Conservation (phyloP, 495 filamentous ascomycete genomes). For the Annulohypoxylon moriforme region DNA sequence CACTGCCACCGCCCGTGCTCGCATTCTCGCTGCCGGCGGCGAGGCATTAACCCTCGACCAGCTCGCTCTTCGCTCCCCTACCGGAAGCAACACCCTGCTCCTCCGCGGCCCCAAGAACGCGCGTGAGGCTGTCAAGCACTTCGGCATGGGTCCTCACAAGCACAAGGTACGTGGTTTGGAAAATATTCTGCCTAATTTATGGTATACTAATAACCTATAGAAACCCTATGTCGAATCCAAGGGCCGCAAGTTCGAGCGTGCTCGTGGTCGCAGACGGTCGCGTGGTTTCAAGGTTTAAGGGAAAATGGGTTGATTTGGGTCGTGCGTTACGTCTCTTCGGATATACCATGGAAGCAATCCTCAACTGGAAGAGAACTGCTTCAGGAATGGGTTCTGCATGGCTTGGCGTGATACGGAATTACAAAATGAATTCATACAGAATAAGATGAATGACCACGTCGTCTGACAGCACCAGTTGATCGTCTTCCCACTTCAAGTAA, state of each 20-base stretch:
- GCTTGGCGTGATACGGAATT: slow-evolving; percentile 52
- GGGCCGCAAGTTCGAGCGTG: slow-evolving; percentile 98
- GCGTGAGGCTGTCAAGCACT: slow-evolving; percentile 98
- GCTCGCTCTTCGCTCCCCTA: slow-evolving; percentile 91
- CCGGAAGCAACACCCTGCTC: slow-evolving; percentile 92
- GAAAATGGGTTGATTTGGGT: slow-evolving; percentile 45
- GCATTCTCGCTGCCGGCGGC: slow-evolving; percentile 92
- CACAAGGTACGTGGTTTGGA: slow-evolving; percentile 77
- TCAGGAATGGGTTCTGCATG: slow-evolving; percentile 50
- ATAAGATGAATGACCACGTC: slow-evolving; percentile 44
- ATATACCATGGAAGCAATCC: slow-evolving; percentile 44
- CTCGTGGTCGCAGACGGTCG: slow-evolving; percentile 96
- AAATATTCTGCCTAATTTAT: too few relatives aligned
- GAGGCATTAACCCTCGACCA: slow-evolving; percentile 95
- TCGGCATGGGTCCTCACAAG: slow-evolving; percentile 96
- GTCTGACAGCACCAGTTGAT: slow-evolving; percentile 16
- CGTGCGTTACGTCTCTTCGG: slow-evolving; percentile 48
- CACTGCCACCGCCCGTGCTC: slow-evolving; percentile 92
- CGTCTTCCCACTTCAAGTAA: not conserved
- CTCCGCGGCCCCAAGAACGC: slow-evolving; percentile 97
- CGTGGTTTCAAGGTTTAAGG: slow-evolving; percentile 98
- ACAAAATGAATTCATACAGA: slow-evolving; percentile 49
- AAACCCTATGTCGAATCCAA: slow-evolving; percentile 98
- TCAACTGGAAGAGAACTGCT: slow-evolving; percentile 41
- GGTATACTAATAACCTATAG: slow-evolving; percentile 55